phyloP scores from a whole-genome alignment of 2,329 filamentous ascomycete genomes.

The Ophiostoma ips region DNA sequence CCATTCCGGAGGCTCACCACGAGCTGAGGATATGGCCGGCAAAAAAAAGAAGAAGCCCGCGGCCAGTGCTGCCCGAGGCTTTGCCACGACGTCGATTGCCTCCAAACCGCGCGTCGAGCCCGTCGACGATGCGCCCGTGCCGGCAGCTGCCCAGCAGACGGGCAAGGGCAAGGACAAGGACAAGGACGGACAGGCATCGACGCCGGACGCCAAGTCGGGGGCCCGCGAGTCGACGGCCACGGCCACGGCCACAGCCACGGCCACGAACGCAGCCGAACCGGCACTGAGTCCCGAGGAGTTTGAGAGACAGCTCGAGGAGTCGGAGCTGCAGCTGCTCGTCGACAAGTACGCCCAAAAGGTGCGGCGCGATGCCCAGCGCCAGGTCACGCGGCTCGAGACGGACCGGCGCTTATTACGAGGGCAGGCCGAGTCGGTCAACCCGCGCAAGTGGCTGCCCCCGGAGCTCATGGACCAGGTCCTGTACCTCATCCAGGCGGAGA shows the following conservation, averaged over 20 bases:
- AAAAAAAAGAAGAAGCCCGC: constrained; percentile 89
- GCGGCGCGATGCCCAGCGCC: constrained; percentile 63
- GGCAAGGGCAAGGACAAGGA: constrained; percentile 10
- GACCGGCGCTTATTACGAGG: constrained; percentile 69
- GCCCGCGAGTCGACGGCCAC: constrained; percentile 12
- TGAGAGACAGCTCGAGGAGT: constrained; percentile 74
- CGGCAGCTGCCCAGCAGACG: constrained; percentile 1
- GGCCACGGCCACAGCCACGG: constrained; percentile 11
- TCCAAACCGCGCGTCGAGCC: constrained; percentile 62
- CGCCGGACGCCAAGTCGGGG: constrained; percentile 6
- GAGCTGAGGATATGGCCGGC: constrained; percentile 43
- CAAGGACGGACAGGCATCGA: constrained; percentile 9
- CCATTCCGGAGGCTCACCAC: constrained; percentile 7
- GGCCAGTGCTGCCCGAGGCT: constrained; percentile 78
- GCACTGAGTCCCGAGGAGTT: constrained; percentile 73
- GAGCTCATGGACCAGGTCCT: constrained; percentile 69
- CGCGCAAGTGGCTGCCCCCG: constrained; percentile 64
- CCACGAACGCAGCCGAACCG: constrained; percentile 26
- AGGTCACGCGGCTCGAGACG: constrained; percentile 65
- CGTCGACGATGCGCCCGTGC: constrained; percentile 22
- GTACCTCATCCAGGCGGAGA: constrained; percentile 55
- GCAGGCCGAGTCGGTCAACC: constrained; percentile 60
- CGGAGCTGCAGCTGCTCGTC: constrained; percentile 76
- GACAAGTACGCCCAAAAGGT: constrained; percentile 72
- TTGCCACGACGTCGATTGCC: constrained; percentile 84